These are phyloP conservation scores for Elsinoe perseae DNA, from an alignment of 2,329 filamentous ascomycete species.

Conservation along the genomic window DNA sequence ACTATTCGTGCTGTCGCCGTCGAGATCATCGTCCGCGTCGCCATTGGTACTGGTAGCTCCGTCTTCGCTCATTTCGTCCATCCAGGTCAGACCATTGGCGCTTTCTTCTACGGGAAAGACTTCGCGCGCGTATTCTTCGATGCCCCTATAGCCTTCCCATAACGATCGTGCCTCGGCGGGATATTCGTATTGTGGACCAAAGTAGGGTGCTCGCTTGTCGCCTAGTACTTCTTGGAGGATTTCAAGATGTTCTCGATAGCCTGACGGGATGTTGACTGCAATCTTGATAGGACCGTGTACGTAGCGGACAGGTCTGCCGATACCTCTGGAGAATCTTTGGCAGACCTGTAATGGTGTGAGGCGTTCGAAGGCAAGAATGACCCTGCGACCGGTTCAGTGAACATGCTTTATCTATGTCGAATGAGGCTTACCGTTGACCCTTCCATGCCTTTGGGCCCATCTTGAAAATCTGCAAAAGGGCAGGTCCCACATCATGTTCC, in stretches of 20 bases:
- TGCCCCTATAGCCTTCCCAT: conserved; percentile 83
- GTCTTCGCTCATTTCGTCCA: conserved; percentile 42
- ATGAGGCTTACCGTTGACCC: conserved; percentile 52
- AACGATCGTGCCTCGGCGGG: conserved; percentile 69
- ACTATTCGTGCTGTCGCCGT: conserved; percentile 15
- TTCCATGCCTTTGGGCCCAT: conserved; percentile 83
- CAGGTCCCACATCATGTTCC: conserved; percentile 90
- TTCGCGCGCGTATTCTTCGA: conserved; percentile 91
- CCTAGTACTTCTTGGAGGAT: conserved; percentile 54
- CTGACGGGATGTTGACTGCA: conserved; percentile 74
- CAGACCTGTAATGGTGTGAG: conserved; percentile 79
- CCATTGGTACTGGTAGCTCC: conserved; percentile 20
- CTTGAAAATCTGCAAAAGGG: conserved; percentile 89
- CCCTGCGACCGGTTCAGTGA: conserved; percentile 42
- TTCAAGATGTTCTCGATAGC: conserved; percentile 82
- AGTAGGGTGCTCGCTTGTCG: conserved; percentile 53
- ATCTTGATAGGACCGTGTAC: conserved; percentile 71
- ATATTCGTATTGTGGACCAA: conserved; percentile 51
- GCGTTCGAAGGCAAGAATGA: conserved; percentile 85
- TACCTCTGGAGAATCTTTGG: conserved; percentile 66
- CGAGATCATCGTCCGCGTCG: conserved; percentile 17
- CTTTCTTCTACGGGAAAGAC: conserved; percentile 92
- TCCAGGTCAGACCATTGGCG: conserved; percentile 90
- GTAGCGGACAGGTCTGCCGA: conserved; percentile 72
- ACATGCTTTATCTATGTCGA: background rate